A percentile compares a stretch with the other conserved stretches of the same genome.
Conservation (phyloP, 371 early-diverging fungal species). For the Apophysomyces elegans region DNA sequence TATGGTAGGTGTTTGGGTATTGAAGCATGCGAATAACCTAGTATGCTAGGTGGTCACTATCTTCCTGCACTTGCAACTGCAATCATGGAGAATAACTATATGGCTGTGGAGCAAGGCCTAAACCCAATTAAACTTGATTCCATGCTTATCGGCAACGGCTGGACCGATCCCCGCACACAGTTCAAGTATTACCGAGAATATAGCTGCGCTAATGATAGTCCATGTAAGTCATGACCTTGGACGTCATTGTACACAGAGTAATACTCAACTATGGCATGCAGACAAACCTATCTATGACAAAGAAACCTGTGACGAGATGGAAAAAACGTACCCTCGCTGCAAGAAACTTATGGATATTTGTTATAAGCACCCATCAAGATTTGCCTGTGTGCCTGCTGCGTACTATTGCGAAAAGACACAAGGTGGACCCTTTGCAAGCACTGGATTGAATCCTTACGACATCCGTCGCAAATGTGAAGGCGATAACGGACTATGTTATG, state of each 20-base stretch:
- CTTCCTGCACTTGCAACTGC: conserved; percentile 72
- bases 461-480: conserved; percentile 73
- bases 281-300: conserved; percentile 46
- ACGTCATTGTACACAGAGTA: no score
- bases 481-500: conserved; percentile 71
- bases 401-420: conserved; percentile 68
- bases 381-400: conserved; percentile 76
- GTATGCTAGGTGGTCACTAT: conserved; percentile 65
- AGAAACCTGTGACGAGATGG: conserved; percentile 72
- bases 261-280: background rate
- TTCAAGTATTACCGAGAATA: conserved; percentile 84
- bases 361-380: conserved; percentile 70
- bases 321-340: conserved; percentile 72
- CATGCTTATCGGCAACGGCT: conserved; percentile 87
- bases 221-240: conserved; percentile 20
- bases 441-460: conserved; percentile 63
- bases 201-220: conserved; percentile 64
- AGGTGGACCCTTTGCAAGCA: conserved; percentile 15
- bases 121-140: conserved; percentile 46
- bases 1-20: conserved; percentile 34
- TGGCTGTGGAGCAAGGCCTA: conserved; percentile 40
- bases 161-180: conserved; percentile 85
- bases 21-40: background rate
- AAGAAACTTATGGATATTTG: conserved; percentile 71
- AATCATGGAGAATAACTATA: conserved; percentile 65